Base-by-base conservation (phyloP, 2,329 filamentous ascomycete species). In the Monilinia fructigena region DNA sequence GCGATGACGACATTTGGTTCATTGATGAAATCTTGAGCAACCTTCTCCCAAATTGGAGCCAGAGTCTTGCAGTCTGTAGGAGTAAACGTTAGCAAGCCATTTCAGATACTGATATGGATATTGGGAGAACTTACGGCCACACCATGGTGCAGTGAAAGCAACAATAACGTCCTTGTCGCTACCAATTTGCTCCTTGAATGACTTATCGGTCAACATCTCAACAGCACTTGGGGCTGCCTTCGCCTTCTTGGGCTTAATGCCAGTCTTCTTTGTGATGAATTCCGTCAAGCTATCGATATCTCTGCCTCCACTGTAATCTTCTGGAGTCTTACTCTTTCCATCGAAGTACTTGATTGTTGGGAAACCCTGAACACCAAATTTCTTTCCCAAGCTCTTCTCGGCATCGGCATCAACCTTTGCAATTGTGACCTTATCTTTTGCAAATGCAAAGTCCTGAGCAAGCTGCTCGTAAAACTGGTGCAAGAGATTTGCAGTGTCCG, bases 271-370 rank as follows among this genome's bases (percentile, higher is more conserved):
- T 7, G 84, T 83, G 68, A 99, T 87, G 79, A 95, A 99, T 58
- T 84, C 83, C 63, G 83, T 84, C 80, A 99, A 81, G 77, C 89
- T 92, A 74, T 98, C 95, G 35, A 99, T 78, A 78, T 97, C 94
- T 66, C 95, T 87, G 42, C 91, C 93, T 68, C 91, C 89, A 68
- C 86, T 90, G 82, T 98, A 99, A 69, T 97, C 93, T 70, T 85
- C 81, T 0, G 94, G 93, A 75, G 86, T 89, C 68, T 92, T 88
- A 77, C 89, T 94, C 85, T 96, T 96, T 73, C 95, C 95, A 79
- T 98, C 93, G 75, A 99, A 99, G 85, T 87, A 99, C 81, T 99
- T 99, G 75, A 99, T 82, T 0, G 95, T 99, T 26, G 95, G 95
- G 83, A 98, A 99, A 26, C 96, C 96, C 80, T 95, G 89, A 59